These are phyloP conservation scores for Neonectria ditissima DNA, from an alignment of 2,329 filamentous ascomycete species.

Conservation along the genomic window DNA sequence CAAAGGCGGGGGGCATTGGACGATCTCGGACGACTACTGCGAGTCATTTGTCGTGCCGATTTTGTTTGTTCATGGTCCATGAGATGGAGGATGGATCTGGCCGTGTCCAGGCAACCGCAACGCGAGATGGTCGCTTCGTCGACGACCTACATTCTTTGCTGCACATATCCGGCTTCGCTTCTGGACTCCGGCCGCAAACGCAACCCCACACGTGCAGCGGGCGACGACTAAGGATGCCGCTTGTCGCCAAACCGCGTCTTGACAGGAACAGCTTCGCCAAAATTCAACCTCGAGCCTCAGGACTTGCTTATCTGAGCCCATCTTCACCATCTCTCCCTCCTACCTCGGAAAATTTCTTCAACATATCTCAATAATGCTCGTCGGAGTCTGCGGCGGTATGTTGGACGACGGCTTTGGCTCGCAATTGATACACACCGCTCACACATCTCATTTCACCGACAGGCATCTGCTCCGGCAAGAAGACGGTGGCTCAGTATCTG, in stretches of 20 bases:
- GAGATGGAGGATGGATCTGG: neutral
- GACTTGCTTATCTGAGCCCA: conserved; percentile 6
- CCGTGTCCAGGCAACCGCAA: conserved; percentile 4
- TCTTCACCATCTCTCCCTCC: conserved; percentile 1
- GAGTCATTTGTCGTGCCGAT: neutral
- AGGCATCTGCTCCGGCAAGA: conserved; percentile 96
- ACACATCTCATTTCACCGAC: conserved; percentile 30
- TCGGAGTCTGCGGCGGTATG: conserved; percentile 80
- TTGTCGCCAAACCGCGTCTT: conserved; percentile 18
- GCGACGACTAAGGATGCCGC: conserved; percentile 14
- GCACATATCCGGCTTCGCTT: conserved; percentile 10
- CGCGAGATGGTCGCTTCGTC: conserved; percentile 13
- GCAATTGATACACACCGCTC: conserved; percentile 5
- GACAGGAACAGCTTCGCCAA: conserved; percentile 8
- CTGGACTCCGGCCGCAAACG: conserved; percentile 16
- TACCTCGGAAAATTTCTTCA: neutral
- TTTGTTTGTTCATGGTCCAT: neutral
- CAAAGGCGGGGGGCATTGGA: neutral
- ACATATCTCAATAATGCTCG: conserved; percentile 68
- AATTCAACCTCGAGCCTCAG: neutral
- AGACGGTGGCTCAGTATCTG: conserved; percentile 88
- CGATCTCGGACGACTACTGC: neutral
- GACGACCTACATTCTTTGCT: conserved; percentile 5
- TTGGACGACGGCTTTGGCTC: conserved; percentile 15
- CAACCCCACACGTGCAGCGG: conserved; percentile 23